phyloP scores from a whole-genome alignment of 345 rosid species.

The Sisymbrium altissimum region DNA sequence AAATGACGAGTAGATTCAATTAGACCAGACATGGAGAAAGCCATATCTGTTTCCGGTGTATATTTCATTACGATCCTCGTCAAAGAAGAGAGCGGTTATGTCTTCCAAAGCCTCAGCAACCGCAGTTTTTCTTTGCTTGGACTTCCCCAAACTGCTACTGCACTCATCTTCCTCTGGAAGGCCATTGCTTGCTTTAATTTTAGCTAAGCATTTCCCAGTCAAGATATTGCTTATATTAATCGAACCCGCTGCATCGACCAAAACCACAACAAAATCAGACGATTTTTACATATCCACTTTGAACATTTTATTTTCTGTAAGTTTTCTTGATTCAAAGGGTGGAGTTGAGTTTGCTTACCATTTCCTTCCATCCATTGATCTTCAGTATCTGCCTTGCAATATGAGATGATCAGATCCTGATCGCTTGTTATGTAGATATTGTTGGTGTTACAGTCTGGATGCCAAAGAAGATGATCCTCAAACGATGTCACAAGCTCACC shows the following conservation, averaged over 20 bases:
- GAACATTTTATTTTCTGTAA: background rate
- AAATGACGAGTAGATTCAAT: conserved; percentile 47
- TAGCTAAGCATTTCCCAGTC: conserved; percentile 90
- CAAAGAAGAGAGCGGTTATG: conserved; percentile 81
- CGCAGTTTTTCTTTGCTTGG: conserved; percentile 43
- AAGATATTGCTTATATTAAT: conserved; percentile 84
- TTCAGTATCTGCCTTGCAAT: conserved; percentile 73
- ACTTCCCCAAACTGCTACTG: conserved; percentile 30
- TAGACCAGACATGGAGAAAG: conserved; percentile 81
- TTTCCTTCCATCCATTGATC: conserved; percentile 64
- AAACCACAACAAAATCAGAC: background rate
- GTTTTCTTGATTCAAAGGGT: background rate
- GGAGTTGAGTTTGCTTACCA: conserved; percentile 37
- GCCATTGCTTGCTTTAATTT: conserved; percentile 55
- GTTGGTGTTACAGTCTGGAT: conserved; percentile 75
- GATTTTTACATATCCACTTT: background rate
- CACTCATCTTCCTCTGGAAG: conserved; percentile 36
- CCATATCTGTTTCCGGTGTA: conserved; percentile 78
- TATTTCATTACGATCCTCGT: conserved; percentile 84
- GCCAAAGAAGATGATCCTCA: conserved; percentile 82
- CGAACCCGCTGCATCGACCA: conserved; percentile 58
- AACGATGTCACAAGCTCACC: conserved; percentile 96
- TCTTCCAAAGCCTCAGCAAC: conserved; percentile 77
- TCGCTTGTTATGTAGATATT: conserved; percentile 72
- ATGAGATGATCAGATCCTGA: conserved; percentile 69